Conservation (phyloP, 2,329 filamentous ascomycete species). For the Cladosporium sp. region DNA sequence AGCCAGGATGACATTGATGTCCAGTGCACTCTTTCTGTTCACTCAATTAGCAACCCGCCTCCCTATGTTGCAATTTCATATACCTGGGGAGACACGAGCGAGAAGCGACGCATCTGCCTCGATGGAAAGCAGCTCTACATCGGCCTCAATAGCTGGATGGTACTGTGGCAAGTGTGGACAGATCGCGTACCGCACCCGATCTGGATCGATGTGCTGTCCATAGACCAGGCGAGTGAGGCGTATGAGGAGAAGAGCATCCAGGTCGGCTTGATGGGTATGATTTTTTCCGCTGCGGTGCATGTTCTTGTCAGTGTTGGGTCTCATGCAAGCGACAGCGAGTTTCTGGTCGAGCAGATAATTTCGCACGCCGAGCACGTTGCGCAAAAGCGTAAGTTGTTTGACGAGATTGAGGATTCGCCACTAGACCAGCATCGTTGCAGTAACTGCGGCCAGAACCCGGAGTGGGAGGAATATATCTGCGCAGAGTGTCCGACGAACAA, state of each 20-base stretch:
- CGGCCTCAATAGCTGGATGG: not conserved
- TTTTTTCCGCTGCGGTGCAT: slow-evolving; percentile 9
- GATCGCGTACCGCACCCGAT: not conserved
- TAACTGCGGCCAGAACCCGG: too few species aligned
- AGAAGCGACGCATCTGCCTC: not conserved
- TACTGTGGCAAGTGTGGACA: not conserved
- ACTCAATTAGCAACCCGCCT: not conserved
- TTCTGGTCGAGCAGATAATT: not conserved
- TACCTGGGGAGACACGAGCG: not conserved
- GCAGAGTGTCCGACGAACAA: too few species aligned
- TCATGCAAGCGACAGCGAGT: not conserved
- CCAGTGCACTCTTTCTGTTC: not conserved
- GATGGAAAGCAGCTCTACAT: not conserved
- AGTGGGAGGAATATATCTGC: too few species aligned
- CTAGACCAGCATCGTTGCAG: not conserved
- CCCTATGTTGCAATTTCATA: not conserved
- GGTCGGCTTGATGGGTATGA: slow-evolving; percentile 17
- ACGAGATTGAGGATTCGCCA: not conserved
- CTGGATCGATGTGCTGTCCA: slow-evolving; percentile 20
- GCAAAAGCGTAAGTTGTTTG: not conserved
- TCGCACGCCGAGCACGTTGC: not conserved
- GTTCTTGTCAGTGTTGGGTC: slow-evolving; percentile 12
- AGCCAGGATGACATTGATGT: not conserved
- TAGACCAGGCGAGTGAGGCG: slow-evolving; percentile 13
- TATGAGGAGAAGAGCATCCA: slow-evolving; percentile 16